Base-by-base conservation (phyloP, 768 basidiomycete genomes). In the Bullera alba region DNA sequence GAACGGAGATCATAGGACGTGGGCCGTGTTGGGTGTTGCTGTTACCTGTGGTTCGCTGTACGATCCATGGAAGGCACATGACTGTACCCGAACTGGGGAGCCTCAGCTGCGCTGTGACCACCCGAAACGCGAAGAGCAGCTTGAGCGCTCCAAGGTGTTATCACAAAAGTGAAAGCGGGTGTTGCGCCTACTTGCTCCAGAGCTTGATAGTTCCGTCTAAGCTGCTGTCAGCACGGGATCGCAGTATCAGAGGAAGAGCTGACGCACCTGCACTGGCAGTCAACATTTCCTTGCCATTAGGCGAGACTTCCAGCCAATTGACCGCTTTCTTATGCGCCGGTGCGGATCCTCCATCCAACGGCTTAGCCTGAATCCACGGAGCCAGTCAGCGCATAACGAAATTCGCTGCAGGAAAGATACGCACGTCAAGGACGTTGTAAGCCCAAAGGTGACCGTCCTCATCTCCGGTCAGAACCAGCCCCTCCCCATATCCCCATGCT, bases 291-390 rank as follows among this genome's bases (percentile, higher is more conserved):
- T 81, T 81, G 5, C 80, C 77, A 48, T 89, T 84, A 19, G 76
- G 90, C 73, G 92, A 87, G 60, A 89, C 82, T 73, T 92, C 89
- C 2, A 87, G 83, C 88, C 91, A 95, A 10, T 87, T 87, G 43
- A 95, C 83, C 25, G 86, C 79, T 69, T 86, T 89, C 34, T 83
- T 76, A 67, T 96, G 93, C 1, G 80, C 81, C 64, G 83, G 81
- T 23, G 81, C 30, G 0, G 61, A 57, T n/a, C 35, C 32, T 4
- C 50, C 35, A 48, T 79, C 77, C 15, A 89, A 61, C 15, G 82
- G 75, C 49, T 80, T 82, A 7, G 81, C 87, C 91, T 92, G 57
- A n/a, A n/a, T 21, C 19, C 42, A 32, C 36, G 2, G 39, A 46
- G 41, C 38, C 12, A 19, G 51, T 26, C 17, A 43, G 28, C 26